Evolutionary conservation across 1,284 basidiomycete species (phyloP).

Genomic region (Rhodotorula sp.): DNA sequence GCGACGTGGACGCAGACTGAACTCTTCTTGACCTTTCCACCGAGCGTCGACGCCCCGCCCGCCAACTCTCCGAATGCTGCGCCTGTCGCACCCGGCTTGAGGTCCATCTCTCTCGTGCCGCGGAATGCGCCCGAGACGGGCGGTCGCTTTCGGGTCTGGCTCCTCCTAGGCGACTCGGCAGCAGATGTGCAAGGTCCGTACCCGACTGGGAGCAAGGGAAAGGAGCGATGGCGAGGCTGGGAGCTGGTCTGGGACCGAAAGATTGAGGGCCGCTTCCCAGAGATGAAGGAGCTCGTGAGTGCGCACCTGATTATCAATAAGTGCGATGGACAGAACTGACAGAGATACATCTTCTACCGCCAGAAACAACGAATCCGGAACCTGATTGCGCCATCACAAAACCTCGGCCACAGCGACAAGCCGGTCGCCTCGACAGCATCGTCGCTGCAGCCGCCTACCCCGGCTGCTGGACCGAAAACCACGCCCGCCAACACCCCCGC

Average conservation of each 20-base stretch:
- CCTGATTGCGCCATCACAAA: conserved; percentile 69
- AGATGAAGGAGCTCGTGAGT: conserved; percentile 74
- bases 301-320: background rate
- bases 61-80: background rate
- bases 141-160: conserved; percentile 84
- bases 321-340: background rate
- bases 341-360: conserved; percentile 4
- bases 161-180: conserved; percentile 51
- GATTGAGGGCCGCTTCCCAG: conserved; percentile 82
- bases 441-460: background rate
- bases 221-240: conserved; percentile 25
- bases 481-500: background rate
- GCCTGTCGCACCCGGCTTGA: conserved; percentile 55
- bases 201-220: conserved; percentile 44
- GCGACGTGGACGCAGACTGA: conserved; percentile 87
- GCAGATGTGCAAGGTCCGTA: conserved; percentile 43
- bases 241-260: conserved; percentile 51
- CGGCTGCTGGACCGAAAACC: background rate
- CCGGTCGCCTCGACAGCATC: conserved; percentile 1
- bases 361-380: conserved; percentile 86
- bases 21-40: conserved; percentile 79
- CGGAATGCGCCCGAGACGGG: conserved; percentile 74
- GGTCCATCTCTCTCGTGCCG: conserved; percentile 68
- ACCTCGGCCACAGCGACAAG: conserved; percentile 77
- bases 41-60: conserved; percentile 41